Conservation (phyloP, 768 basidiomycete species). For the Filobasidium wieringae region DNA sequence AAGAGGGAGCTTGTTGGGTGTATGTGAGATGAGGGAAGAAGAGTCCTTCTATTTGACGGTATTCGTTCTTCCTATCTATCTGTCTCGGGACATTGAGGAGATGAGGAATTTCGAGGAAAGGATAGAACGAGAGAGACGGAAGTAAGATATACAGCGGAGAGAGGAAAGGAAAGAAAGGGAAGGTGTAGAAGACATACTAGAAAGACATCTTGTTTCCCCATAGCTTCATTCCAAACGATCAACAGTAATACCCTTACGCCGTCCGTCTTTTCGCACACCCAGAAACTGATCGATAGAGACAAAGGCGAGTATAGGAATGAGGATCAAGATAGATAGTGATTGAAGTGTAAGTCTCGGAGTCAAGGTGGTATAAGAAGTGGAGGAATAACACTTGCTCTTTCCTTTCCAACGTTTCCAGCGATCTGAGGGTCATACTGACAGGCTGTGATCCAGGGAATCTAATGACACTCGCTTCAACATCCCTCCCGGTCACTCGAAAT, state of each 20-base stretch:
- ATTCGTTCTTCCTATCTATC: constrained; percentile 91
- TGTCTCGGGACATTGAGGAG: constrained; percentile 34
- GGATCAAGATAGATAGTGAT: too few species aligned
- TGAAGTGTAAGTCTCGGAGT: too few species aligned
- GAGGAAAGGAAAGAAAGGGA: not conserved
- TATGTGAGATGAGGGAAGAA: constrained; percentile 83
- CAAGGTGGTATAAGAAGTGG: not conserved
- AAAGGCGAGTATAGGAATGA: too few species aligned
- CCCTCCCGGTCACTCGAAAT: not conserved
- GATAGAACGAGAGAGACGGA: not conserved
- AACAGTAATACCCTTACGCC: constrained; percentile 81
- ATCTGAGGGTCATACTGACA: not conserved
- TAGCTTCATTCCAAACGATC: constrained; percentile 51
- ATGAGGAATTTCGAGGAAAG: not conserved
- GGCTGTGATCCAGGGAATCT: not conserved
- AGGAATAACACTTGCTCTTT: not conserved
- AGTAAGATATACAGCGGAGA: not conserved
- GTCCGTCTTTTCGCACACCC: constrained; percentile 99
- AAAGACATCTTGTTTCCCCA: constrained; percentile 49
- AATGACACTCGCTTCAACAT: not conserved
- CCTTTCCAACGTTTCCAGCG: not conserved
- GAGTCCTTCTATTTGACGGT: constrained; percentile 60
- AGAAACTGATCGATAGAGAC: too few species aligned
- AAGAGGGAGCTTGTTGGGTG: constrained; percentile 47
- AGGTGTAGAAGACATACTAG: constrained; percentile 48